These are phyloP conservation scores for Trichoderma harzianum DNA, from an alignment of 2,329 filamentous ascomycete genomes.

Conservation along the genomic window DNA sequence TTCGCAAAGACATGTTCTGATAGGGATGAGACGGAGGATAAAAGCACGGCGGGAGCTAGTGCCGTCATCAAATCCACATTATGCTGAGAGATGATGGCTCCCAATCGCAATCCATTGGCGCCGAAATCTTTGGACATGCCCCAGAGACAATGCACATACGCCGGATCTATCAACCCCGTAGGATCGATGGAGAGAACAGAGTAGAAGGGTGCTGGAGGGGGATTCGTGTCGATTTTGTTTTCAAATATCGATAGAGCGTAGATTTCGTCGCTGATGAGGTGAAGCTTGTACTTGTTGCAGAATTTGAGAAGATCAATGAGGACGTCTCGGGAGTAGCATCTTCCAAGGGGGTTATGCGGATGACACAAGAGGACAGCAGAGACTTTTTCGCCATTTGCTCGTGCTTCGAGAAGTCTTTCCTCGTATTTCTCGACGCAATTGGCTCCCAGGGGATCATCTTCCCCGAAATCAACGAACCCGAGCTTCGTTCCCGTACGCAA, in stretches of 20 bases:
- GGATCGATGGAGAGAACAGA: slow-evolving; percentile 45
- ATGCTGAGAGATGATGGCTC: slow-evolving; percentile 46
- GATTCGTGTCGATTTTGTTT: slow-evolving; percentile 33
- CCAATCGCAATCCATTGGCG: slow-evolving; percentile 53
- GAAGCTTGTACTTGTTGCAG: slow-evolving; percentile 46
- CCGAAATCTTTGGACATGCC: slow-evolving; percentile 52
- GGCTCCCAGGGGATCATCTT: slow-evolving; percentile 41
- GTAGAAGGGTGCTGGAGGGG: slow-evolving; percentile 37
- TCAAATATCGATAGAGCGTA: slow-evolving; percentile 52
- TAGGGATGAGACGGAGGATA: slow-evolving; percentile 44
- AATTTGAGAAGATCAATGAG: slow-evolving; percentile 43
- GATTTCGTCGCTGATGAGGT: slow-evolving; percentile 50
- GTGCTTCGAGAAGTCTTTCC: slow-evolving; percentile 37
- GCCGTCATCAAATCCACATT: slow-evolving; percentile 40
- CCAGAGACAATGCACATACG: slow-evolving; percentile 50
- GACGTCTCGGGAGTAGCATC: slow-evolving; percentile 41
- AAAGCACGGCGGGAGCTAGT: slow-evolving; percentile 36
- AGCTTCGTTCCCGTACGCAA: slow-evolving; percentile 41
- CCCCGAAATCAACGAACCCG: slow-evolving; percentile 42
- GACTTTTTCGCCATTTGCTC: slow-evolving; percentile 39
- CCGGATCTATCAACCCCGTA: slow-evolving; percentile 43
- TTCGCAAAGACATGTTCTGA: slow-evolving; percentile 40
- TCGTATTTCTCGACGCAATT: slow-evolving; percentile 45
- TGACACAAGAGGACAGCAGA: slow-evolving; percentile 49
- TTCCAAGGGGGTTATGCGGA: slow-evolving; percentile 51